Percentiles rank a stretch among this genome's conserved stretches.
These are phyloP conservation scores for Camelina laxa DNA, from an alignment of 345 rosid species.

Conservation along the genomic window DNA sequence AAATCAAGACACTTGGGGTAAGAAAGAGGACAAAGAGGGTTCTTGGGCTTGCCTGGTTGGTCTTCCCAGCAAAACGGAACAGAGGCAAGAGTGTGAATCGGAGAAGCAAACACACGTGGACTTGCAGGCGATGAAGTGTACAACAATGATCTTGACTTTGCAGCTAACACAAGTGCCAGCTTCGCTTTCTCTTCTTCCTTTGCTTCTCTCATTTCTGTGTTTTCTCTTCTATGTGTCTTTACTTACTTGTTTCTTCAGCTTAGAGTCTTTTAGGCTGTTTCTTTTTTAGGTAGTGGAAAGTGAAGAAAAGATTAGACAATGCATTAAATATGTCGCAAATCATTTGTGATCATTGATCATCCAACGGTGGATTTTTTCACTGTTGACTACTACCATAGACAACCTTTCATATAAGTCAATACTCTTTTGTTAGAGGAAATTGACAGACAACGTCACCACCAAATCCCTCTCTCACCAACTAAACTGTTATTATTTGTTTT, in stretches of 20 bases:
- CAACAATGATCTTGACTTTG: slow-evolving; percentile 44
- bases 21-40: slow-evolving; percentile 41
- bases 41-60: slow-evolving; percentile 85
- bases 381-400: slow-evolving; percentile 34
- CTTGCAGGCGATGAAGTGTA: slow-evolving; percentile 57
- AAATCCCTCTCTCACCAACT: background rate
- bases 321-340: slow-evolving; percentile 41
- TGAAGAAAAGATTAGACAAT: slow-evolving; percentile 33
- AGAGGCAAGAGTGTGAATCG: slow-evolving; percentile 61
- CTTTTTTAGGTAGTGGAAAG: slow-evolving; percentile 39
- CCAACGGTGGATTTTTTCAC: slow-evolving; percentile 32
- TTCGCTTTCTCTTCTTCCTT: slow-evolving; percentile 49
- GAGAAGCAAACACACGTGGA: slow-evolving; percentile 65
- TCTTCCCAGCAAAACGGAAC: slow-evolving; percentile 95
- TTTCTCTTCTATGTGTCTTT: slow-evolving; percentile 7
- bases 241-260: slow-evolving; percentile 3
- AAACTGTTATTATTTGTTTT: background rate
- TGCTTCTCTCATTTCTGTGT: slow-evolving; percentile 38
- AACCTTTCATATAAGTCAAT: slow-evolving; percentile 41
- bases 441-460: slow-evolving; percentile 36
- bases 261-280: background rate
- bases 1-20: slow-evolving; percentile 58
- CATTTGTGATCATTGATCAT: slow-evolving; percentile 30
- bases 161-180: slow-evolving; percentile 49
- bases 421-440: slow-evolving; percentile 25